phyloP scores from a whole-genome alignment of 129 eudicot genomes.

The Tagetes erecta region DNA sequence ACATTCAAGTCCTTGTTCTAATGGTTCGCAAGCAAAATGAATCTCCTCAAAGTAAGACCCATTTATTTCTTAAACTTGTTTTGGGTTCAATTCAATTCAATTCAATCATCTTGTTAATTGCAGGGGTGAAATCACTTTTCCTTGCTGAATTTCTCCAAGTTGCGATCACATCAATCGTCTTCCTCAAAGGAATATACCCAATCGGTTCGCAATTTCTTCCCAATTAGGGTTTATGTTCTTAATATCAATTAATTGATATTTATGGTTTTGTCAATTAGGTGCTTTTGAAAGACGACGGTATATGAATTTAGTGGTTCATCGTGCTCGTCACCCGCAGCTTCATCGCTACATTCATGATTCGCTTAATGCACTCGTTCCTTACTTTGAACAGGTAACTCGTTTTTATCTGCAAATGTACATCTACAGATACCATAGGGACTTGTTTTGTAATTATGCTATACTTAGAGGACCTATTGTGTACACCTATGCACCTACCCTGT shows the following conservation, averaged over 20 bases:
- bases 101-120: neutral
- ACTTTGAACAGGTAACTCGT: slow-evolving; percentile 53
- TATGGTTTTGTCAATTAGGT: slow-evolving; percentile 36
- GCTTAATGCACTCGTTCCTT: slow-evolving; percentile 57
- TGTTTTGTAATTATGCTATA: too few species aligned
- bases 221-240: neutral
- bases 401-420: too few species aligned
- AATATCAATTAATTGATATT: too few species aligned
- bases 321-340: slow-evolving; percentile 82
- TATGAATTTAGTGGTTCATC: slow-evolving; percentile 85
- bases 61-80: neutral
- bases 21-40: slow-evolving; percentile 50
- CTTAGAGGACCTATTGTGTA: too few species aligned
- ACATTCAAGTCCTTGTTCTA: neutral
- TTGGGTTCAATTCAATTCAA: too few species aligned
- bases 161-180: slow-evolving; percentile 78
- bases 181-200: slow-evolving; percentile 86
- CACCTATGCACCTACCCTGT: too few species aligned
- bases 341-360: slow-evolving; percentile 59
- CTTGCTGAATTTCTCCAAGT: slow-evolving; percentile 74
- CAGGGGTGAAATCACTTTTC: slow-evolving; percentile 54
- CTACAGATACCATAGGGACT: too few species aligned
- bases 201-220: slow-evolving; percentile 38
- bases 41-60: slow-evolving; percentile 53
- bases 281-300: slow-evolving; percentile 87